Percentiles rank a stretch among this genome's conserved stretches.
Conservation (phyloP, 2,329 filamentous ascomycete species). For the Alternaria dauci region DNA sequence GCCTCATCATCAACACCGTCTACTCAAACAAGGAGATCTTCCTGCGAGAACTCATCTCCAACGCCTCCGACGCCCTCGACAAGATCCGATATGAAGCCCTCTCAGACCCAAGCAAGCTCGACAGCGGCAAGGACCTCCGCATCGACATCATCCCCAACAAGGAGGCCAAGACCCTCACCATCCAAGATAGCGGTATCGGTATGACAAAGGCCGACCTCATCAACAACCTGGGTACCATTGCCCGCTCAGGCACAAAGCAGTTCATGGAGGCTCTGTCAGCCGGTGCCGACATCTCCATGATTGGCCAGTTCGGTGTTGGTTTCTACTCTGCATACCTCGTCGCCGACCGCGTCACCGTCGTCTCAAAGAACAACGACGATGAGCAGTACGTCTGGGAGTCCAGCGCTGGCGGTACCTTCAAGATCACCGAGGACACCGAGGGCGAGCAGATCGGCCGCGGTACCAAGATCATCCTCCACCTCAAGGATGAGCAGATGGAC, state of each 20-base stretch:
- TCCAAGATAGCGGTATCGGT: slow-evolving; percentile 98
- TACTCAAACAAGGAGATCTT: slow-evolving; percentile 99
- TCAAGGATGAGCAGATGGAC: slow-evolving; percentile 99
- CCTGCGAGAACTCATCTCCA: slow-evolving; percentile 97
- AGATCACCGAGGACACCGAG: slow-evolving; percentile 86
- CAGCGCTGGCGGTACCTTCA: slow-evolving; percentile 96
- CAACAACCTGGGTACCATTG: slow-evolving; percentile 99
- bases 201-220: slow-evolving; percentile 99
- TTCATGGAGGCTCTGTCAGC: slow-evolving; percentile 99
- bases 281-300: slow-evolving; percentile 99
- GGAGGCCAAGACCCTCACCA: slow-evolving; percentile 96
- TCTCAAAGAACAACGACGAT: slow-evolving; percentile 99
- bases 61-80: slow-evolving; percentile 98
- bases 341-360: slow-evolving; percentile 91
- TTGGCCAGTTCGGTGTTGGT: slow-evolving; percentile 99
- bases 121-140: slow-evolving; percentile 95
- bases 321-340: slow-evolving; percentile 99
- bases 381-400: slow-evolving; percentile 99
- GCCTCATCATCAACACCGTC: slow-evolving; percentile 99
- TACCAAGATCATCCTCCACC: slow-evolving; percentile 96
- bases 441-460: slow-evolving; percentile 91
- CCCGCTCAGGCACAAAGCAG: slow-evolving; percentile 99
- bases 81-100: slow-evolving; percentile 99
- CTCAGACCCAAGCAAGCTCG: slow-evolving; percentile 96
- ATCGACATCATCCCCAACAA: slow-evolving; percentile 99